Conservation (phyloP, 2,329 filamentous ascomycete genomes). For the Penicillium glabrum region DNA sequence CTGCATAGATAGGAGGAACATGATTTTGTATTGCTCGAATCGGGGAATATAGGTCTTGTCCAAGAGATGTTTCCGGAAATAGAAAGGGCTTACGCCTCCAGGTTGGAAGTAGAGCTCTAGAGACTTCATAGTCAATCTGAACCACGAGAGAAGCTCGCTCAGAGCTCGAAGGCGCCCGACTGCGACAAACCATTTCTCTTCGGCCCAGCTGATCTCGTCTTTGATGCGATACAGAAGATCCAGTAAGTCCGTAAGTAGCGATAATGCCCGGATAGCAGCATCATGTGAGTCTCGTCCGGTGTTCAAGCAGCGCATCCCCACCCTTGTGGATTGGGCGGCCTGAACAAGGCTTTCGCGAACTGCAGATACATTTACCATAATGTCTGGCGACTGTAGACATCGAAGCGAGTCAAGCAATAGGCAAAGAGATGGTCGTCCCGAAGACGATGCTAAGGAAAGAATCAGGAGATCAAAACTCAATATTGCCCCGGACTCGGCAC, state of each 20-base stretch:
- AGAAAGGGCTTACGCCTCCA: conserved; percentile 26
- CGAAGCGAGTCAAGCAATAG: not conserved
- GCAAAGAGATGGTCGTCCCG: not conserved
- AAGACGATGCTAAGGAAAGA: not conserved
- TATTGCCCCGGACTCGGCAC: not conserved
- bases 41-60: conserved; percentile 27
- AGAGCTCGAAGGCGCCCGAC: conserved; percentile 18
- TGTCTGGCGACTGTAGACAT: not conserved
- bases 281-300: conserved; percentile 26
- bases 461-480: not conserved
- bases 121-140: conserved; percentile 22
- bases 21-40: conserved; percentile 32
- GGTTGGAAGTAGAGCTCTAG: conserved; percentile 34
- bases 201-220: conserved; percentile 23
- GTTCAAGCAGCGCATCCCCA: not conserved
- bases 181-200: conserved; percentile 25
- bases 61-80: conserved; percentile 27
- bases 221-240: conserved; percentile 25
- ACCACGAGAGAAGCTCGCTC: conserved; percentile 22
- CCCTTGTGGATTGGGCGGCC: not conserved
- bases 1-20: conserved; percentile 28
- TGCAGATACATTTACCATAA: not conserved
- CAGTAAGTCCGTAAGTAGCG: conserved; percentile 22
- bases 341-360: not conserved
- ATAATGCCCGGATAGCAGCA: conserved; percentile 19